These are phyloP conservation scores for Colletotrichum sp. DNA, from an alignment of 2,329 filamentous ascomycete species.

Conservation along the genomic window DNA sequence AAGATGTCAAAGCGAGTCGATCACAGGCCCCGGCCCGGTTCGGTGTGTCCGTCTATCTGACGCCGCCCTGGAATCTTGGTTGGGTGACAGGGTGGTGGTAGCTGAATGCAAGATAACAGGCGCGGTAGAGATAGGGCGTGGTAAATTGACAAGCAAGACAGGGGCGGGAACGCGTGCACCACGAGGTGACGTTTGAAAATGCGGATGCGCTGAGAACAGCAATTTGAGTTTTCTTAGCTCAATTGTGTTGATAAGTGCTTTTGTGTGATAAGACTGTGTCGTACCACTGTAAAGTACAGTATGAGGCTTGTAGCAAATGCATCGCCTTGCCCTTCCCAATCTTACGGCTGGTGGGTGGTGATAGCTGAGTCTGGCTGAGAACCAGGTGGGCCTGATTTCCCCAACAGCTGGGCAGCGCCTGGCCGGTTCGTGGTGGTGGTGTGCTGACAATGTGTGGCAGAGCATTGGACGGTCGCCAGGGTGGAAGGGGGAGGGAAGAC, in stretches of 20 bases:
- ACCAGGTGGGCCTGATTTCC: not conserved
- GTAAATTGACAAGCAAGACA: constrained; percentile 1
- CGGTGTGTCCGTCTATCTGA: not conserved
- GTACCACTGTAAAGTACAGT: constrained; percentile 9
- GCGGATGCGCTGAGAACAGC: not conserved
- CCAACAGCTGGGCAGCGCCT: not conserved
- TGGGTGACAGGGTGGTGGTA: not conserved
- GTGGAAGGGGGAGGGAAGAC: not conserved
- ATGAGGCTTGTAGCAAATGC: not conserved
- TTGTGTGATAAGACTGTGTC: constrained; percentile 2
- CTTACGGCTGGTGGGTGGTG: not conserved
- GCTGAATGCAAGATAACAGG: constrained; percentile 13
- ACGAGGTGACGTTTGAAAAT: not conserved
- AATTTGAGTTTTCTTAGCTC: not conserved
- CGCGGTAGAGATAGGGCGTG: not conserved
- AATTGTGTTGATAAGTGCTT: not conserved
- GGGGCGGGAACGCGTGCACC: not conserved
- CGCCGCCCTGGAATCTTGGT: not conserved
- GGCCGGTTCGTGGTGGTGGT: not conserved
- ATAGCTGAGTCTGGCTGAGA: constrained; percentile 1
- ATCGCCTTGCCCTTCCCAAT: not conserved
- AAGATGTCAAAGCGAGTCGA: constrained; percentile 9
- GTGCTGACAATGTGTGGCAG: constrained; percentile 12
- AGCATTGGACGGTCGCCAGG: constrained; percentile 9
- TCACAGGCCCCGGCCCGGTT: not conserved